These are phyloP conservation scores for Friedmanniomyces simplex DNA, from an alignment of 495 filamentous ascomycete species.

Conservation along the genomic window DNA sequence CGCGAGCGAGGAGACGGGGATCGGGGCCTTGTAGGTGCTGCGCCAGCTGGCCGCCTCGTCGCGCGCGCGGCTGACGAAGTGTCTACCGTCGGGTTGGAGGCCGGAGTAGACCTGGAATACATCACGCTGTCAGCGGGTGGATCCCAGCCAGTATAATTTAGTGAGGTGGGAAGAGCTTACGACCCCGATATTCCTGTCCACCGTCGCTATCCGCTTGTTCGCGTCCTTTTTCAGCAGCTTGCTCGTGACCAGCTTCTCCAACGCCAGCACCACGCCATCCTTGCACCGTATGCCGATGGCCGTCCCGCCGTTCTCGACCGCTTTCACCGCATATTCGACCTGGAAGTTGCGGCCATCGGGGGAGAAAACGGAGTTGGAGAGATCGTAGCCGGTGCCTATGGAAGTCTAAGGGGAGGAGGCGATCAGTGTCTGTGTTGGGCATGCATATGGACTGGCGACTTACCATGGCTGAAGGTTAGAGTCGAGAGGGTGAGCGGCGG, in stretches of 20 bases:
- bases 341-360: conserved; percentile 98
- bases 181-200: conserved; percentile 87
- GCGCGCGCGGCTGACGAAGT: conserved; percentile 87
- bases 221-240: conserved; percentile 87
- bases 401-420: conserved; percentile 60
- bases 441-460: neutral
- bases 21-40: conserved; percentile 79
- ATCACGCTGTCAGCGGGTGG: neutral
- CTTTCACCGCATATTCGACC: conserved; percentile 97
- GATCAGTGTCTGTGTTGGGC: neutral
- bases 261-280: conserved; percentile 89
- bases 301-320: conserved; percentile 95
- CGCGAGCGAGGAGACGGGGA: conserved; percentile 74
- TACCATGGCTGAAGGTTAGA: conserved; percentile 11
- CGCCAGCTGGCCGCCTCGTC: conserved; percentile 89
- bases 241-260: conserved; percentile 92
- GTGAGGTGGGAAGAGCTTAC: conserved; percentile 43
- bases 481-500: neutral
- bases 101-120: conserved; percentile 73
- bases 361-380: conserved; percentile 98
- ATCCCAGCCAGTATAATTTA: neutral
- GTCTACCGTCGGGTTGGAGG: conserved; percentile 85
- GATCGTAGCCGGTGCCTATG: conserved; percentile 98
- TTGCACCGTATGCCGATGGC: conserved; percentile 94
- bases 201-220: conserved; percentile 91